Evolutionary conservation across 106 monocot genomes (phyloP).

Genomic region (Dioscorea dumetorum): DNA sequence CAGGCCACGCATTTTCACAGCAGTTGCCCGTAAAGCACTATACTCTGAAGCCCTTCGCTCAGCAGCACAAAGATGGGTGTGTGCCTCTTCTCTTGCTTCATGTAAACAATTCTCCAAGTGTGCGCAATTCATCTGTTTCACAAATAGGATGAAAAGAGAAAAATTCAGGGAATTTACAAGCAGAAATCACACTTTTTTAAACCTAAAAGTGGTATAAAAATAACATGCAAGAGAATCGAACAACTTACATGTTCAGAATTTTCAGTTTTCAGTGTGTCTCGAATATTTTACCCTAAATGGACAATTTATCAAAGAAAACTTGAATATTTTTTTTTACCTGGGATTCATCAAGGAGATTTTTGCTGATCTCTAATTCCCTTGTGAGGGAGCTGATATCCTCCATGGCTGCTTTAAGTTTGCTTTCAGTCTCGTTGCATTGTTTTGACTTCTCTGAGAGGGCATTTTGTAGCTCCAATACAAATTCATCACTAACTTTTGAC

Average conservation of each 20-base stretch:
- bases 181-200: too few species aligned
- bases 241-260: too few species aligned
- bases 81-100: conserved; percentile 97
- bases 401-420: conserved; percentile 46
- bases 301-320: too few species aligned
- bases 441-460: conserved; percentile 57
- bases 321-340: conserved; percentile 40
- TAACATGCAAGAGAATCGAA: too few species aligned
- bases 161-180: background rate
- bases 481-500: conserved; percentile 20
- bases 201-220: too few species aligned
- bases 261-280: too few species aligned
- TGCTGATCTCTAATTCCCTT: conserved; percentile 65
- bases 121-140: conserved; percentile 79
- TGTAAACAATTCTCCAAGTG: conserved; percentile 92
- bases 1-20: conserved; percentile 65
- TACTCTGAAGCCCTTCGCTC: conserved; percentile 87
- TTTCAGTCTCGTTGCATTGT: conserved; percentile 47
- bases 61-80: conserved; percentile 84
- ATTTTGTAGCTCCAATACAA: conserved; percentile 48
- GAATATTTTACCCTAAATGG: too few species aligned
- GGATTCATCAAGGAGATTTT: conserved; percentile 90
- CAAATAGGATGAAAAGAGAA: background rate
- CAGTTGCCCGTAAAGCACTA: conserved; percentile 55
- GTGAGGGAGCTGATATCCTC: conserved; percentile 59